Conservation (phyloP, 306 rosid species). For the Oemleria cerasiformis region DNA sequence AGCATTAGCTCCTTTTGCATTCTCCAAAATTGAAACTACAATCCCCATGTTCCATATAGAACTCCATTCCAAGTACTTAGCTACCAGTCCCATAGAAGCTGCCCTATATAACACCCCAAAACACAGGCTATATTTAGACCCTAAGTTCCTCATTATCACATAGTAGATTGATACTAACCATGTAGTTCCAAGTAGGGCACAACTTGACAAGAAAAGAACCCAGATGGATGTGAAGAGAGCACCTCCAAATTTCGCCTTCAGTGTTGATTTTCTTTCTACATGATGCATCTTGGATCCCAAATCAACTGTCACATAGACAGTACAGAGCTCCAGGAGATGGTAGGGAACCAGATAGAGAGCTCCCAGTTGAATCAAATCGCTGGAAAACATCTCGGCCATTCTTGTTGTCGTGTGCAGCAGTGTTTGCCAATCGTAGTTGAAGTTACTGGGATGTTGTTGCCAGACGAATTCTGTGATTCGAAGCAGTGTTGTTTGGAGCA, state of each 20-base stretch:
- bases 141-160: constrained; percentile 1
- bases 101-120: constrained; percentile 17
- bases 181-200: constrained; percentile 1
- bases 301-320: neutral
- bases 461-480: constrained; percentile 6
- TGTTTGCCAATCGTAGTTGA: constrained; percentile 1
- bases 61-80: constrained; percentile 46
- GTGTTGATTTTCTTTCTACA: neutral
- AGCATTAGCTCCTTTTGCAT: constrained; percentile 38
- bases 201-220: constrained; percentile 4
- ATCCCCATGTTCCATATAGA: constrained; percentile 51
- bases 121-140: neutral
- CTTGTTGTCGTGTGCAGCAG: constrained; percentile 5
- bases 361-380: constrained; percentile 3
- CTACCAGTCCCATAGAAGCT: constrained; percentile 26
- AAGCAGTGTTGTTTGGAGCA: constrained; percentile 29
- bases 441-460: constrained; percentile 22
- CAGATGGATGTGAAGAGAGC: constrained; percentile 9
- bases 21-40: constrained; percentile 45
- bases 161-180: constrained; percentile 13
- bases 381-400: neutral
- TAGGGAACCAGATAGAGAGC: neutral
- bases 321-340: constrained; percentile 8
- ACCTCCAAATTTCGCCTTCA: neutral
- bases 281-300: neutral